Evolutionary conservation across 2,329 filamentous ascomycete genomes (phyloP), one percentile per base, ranked within the genome.

Genomic region (Trichoderma breve): DNA sequence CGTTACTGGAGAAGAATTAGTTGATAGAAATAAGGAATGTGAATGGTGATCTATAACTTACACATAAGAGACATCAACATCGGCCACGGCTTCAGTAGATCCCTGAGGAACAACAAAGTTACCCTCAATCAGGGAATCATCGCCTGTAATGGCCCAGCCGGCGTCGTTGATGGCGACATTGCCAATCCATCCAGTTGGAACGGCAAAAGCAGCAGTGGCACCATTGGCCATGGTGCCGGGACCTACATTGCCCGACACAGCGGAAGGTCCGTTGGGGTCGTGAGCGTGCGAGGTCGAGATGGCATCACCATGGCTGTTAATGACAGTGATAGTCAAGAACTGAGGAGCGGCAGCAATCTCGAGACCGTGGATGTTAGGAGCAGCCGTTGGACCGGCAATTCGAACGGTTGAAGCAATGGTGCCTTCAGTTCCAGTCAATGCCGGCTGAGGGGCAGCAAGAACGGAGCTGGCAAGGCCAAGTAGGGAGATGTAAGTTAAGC

Each of bases 21-120:
- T 14, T 32, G 18, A 60, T 47, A n/a, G 18, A 2, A n/a, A 21
- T 18, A 15, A 47, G 43, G 18, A 47, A 47, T 47, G 43, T 18
- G 18, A 11, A 47, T 47, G 4, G 43, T 1, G 43, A 18, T 47
- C 43, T 21, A 11, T 11, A 47, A 47, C 8, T 24, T 34, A 60
- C 57, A 61, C 58, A 15, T 61, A 61, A 61, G 58, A 61, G 30
- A 61, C 21, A 24, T 61, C 58, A 15, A 61, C 58, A 61, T 61
- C 58, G 30, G 58, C 58, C 15, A 61, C 58, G 3, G 58, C 58
- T n/a, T 30, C 24, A 11, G 18, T 5, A 24, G 58, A 61, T 14
- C 58, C 58, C 58, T 61, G 58, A 18, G 58, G 58, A 36, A 61
- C 58, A 61, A 61, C 58, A 61, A 61, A 61, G n/a, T 61, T 61